Base-by-base conservation (phyloP, 148 eudicot genomes). In the Heliosperma pusillum region DNA sequence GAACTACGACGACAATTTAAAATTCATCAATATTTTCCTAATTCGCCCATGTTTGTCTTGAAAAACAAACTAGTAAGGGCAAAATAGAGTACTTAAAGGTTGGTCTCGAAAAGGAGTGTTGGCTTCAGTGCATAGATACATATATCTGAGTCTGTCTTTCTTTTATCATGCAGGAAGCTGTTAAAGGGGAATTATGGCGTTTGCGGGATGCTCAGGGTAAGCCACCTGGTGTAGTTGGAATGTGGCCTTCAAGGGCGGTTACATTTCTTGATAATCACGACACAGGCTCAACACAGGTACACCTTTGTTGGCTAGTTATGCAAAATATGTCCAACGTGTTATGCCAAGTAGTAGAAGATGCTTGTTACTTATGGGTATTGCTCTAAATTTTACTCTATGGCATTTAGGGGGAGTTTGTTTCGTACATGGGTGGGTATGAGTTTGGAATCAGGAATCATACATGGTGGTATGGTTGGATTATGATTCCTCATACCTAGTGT, bases 241-340 rank as follows among this genome's bases (percentile, higher is more conserved):
- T 87, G 98, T 94, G 98, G 97, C 91, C 98, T 79, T 94, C 98
- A 52, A 90, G 98, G 82, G 90, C 97, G 71, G 97, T 90, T 76
- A 91, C 98, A 56, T 94, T 94, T 77, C 70, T 94, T 63, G 98
- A 94, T 71, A 91, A 94, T 82, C 98, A 94, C 74, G 97, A 91
- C 74, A 91, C 98, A 11, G 98, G 98, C 71, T 94, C 97, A 64
- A 91, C 98, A 26, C 98, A 94, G 95, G 98, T 94, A 82, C 57
- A 67, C 24, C 13, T 5, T 71, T 42, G 16, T 19, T 9, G 33
- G 74, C 52, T 55, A 26, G 33, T 33, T 52, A 44, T 66, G 70
- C 62, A 65, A 71, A 36, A 60, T 58, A 61, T 33, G 50, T 21
- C 25, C 16, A 20, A 7, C 66, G 27, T 25, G 19, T 71, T 71